phyloP scores from a whole-genome alignment of 345 rosid species.

The Eucalyptus sp. region DNA sequence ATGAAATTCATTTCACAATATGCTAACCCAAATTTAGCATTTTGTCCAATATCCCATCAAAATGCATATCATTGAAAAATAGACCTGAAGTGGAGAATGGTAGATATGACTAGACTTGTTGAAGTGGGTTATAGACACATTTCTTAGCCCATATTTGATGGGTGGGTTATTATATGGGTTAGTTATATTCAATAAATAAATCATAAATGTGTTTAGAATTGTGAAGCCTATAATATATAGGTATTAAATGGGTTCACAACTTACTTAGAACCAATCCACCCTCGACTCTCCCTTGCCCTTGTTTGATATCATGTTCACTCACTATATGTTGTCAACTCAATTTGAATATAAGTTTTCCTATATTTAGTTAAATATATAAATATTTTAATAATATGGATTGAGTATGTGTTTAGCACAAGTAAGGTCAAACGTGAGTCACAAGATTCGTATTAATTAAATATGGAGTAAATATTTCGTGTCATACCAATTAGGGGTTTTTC shows the following conservation, averaged over 20 bases:
- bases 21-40: not conserved
- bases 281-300: not conserved
- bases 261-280: not conserved
- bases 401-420: rapidly evolving
- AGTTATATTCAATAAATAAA: no score
- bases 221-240: not conserved
- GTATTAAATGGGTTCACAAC: not conserved
- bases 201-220: no score
- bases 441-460: no score
- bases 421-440: rapidly evolving
- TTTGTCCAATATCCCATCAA: not conserved
- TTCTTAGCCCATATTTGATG: no score
- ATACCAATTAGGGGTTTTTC: not conserved
- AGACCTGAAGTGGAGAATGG: rapidly evolving
- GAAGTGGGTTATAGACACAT: not conserved
- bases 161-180: not conserved
- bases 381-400: no score
- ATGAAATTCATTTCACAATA: not conserved
- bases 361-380: no score
- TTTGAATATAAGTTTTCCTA: no score
- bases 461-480: not conserved
- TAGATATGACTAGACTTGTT: not conserved
- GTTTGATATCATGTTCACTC: not conserved
- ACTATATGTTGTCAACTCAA: no score
- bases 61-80: not conserved